Base-by-base conservation (phyloP, 371 early-diverging fungal genomes). In the Vairimorpha ceranae region DNA sequence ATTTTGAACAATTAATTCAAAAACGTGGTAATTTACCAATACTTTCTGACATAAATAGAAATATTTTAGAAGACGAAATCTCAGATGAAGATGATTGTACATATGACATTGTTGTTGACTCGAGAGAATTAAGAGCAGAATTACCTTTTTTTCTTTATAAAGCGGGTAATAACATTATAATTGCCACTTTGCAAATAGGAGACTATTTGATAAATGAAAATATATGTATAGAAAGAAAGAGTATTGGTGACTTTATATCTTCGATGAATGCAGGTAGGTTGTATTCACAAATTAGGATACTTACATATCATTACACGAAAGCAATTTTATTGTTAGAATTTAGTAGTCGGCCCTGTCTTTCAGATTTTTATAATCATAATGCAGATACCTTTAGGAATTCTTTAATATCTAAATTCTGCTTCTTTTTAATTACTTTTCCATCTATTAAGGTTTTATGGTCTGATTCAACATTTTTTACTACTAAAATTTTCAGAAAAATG, bases 291-390 rank as follows among this genome's bases (percentile, higher is more conserved):
- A 88, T 87, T 56, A 90, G 90, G 70, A 88, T 88, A n/a, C 92
- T 97, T 93, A 85, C 85, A 36, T 78, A 84, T 8, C 87, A 91
- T 77, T 95, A 95, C 81, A 80, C 83, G 27, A 85, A 79, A 0
- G 90, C 93, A 0, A 87, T 91, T 14, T 81, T 97, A 30, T 81
- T 97, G 70, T 90, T 97, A 61, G 97, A 97, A 79, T 94, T 95
- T 84, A 91, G 93, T 61, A 83, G 87, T 74, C 87, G 87, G 76
- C 90, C 89, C 72, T 87, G 90, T 17, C 91, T 92, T 74, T 87
- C 89, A 36, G 79, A 91, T 63, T 85, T 86, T 79, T 85, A 85
- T 72, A 33, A 68, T 58, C 67, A 77, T 12, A 43, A 67, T 14
- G 33, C 36, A 36, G 68, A 23, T 48, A 33, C 17, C 12, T 38